Percentiles rank a stretch among this genome's conserved stretches.
Conservation (phyloP, 2,329 filamentous ascomycete genomes). For the Rutstroemia sp. region DNA sequence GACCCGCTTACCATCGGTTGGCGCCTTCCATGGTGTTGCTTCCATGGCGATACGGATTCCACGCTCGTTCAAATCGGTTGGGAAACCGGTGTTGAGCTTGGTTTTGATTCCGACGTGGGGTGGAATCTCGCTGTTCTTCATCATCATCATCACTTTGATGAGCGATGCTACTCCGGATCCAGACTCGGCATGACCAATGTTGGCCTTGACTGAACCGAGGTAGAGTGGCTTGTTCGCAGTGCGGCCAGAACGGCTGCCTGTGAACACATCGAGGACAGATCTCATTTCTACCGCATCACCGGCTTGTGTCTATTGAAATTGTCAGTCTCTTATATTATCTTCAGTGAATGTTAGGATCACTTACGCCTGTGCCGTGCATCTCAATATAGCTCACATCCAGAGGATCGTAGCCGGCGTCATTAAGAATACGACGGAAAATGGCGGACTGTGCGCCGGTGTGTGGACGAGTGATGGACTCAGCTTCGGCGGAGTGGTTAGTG, state of each 20-base stretch:
- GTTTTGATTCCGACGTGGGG: conserved; percentile 15
- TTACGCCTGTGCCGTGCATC: conserved; percentile 18
- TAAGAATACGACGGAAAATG: conserved; percentile 9
- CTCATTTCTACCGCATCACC: not conserved
- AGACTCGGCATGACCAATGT: conserved; percentile 14
- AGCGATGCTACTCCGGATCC: conserved; percentile 22
- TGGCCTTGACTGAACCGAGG: not conserved
- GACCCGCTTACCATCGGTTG: conserved; percentile 25
- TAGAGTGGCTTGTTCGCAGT: not conserved
- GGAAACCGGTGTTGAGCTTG: conserved; percentile 15
- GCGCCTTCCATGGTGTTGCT: conserved; percentile 18
- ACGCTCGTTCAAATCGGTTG: conserved; percentile 31
- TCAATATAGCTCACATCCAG: conserved; percentile 14
- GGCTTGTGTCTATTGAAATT: not conserved
- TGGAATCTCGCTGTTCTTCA: conserved; percentile 14
- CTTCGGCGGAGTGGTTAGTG: conserved; percentile 39
- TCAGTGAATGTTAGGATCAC: not conserved
- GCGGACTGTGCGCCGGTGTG: conserved; percentile 35
- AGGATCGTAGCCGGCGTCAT: conserved; percentile 7
- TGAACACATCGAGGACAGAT: not conserved
- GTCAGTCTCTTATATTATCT: not conserved
- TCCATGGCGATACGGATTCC: conserved; percentile 14
- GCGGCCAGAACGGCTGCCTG: not conserved
- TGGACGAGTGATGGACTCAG: conserved; percentile 37
- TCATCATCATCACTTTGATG: conserved; percentile 21